Conservation (phyloP, 2,329 filamentous ascomycete species). For the Trichoderma koningiopsis region DNA sequence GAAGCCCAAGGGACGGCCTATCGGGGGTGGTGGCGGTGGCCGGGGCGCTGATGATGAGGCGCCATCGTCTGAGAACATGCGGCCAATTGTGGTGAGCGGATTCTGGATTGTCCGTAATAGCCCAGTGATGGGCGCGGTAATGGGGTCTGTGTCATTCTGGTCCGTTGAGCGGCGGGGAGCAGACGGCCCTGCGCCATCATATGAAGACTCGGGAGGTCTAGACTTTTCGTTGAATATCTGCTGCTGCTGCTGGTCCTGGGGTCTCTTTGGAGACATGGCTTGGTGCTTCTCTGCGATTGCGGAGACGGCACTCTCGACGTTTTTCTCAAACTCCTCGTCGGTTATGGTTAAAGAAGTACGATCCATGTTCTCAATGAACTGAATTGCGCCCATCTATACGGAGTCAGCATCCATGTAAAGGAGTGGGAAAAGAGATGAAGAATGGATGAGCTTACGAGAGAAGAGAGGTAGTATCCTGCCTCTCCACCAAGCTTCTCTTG, state of each 20-base stretch:
- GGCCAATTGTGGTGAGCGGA: constrained; percentile 86
- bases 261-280: constrained; percentile 47
- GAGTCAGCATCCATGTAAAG: neutral
- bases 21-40: constrained; percentile 42
- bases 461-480: constrained; percentile 96
- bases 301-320: constrained; percentile 95
- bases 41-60: constrained; percentile 43
- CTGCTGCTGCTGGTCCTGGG: constrained; percentile 38
- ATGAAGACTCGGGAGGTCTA: constrained; percentile 39
- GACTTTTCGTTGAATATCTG: constrained; percentile 50
- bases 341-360: constrained; percentile 89
- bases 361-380: constrained; percentile 96
- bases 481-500: constrained; percentile 98
- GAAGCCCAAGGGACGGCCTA: constrained; percentile 14
- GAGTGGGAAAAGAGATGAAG: neutral
- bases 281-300: constrained; percentile 91
- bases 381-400: constrained; percentile 80
- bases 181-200: constrained; percentile 42
- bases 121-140: constrained; percentile 78
- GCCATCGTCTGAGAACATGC: constrained; percentile 81
- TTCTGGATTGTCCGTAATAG: constrained; percentile 88
- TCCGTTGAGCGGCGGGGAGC: constrained; percentile 56
- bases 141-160: constrained; percentile 55
- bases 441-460: constrained; percentile 60
- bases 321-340: constrained; percentile 92